A percentile compares a stretch with the other conserved stretches of the same genome.
phyloP scores from a whole-genome alignment of 495 filamentous ascomycete genomes.

The Xanthoparmelia taractica region DNA sequence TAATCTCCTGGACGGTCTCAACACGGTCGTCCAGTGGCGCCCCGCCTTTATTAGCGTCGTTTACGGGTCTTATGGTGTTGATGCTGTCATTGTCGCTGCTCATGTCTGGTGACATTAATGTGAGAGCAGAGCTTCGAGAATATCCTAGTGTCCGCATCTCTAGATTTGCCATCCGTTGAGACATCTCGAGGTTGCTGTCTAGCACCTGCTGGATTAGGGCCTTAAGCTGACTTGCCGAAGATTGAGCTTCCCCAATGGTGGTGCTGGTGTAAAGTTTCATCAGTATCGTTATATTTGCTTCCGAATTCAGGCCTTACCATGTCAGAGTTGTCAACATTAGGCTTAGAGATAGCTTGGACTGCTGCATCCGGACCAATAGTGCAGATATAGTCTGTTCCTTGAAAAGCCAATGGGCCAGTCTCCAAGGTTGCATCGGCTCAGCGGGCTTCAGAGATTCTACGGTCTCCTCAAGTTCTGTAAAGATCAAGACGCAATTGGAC shows the following conservation, averaged over 20 bases:
- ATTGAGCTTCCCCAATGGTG: constrained; percentile 7
- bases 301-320: constrained; percentile 12
- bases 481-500: constrained; percentile 19
- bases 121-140: background rate
- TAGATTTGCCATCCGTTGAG: constrained; percentile 8
- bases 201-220: background rate
- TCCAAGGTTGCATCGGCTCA: constrained; percentile 6
- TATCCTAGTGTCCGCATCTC: background rate
- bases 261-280: background rate
- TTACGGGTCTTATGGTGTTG: background rate
- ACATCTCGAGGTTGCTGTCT: constrained; percentile 10
- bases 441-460: constrained; percentile 11
- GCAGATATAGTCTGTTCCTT: constrained; percentile 15
- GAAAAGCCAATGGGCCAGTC: constrained; percentile 19
- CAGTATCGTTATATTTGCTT: background rate
- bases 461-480: constrained; percentile 24
- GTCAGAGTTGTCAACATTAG: constrained; percentile 22
- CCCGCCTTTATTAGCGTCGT: background rate
- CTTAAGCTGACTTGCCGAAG: constrained; percentile 3
- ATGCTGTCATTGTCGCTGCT: background rate
- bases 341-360: constrained; percentile 21
- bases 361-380: constrained; percentile 18
- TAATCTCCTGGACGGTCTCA: background rate
- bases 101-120: background rate
- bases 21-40: background rate